Evolutionary conservation across 2,329 filamentous ascomycete species (phyloP).

Genomic region (Trichoderma asperellum): DNA sequence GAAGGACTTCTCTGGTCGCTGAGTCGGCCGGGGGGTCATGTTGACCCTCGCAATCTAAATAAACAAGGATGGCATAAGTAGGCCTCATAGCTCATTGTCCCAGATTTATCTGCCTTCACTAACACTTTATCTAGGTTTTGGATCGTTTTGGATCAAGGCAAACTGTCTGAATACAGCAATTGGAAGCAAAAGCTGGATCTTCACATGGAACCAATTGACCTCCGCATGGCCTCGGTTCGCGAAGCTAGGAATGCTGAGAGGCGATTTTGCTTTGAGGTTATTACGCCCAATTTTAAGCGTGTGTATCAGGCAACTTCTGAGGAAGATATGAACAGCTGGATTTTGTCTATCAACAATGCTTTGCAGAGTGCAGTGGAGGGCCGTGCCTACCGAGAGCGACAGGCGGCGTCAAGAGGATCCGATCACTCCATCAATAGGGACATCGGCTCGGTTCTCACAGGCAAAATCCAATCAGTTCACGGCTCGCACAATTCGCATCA

Average conservation of each 20-base stretch:
- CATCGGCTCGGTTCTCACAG: conserved; percentile 89
- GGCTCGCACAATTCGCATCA: conserved; percentile 56
- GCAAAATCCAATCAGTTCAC: conserved; percentile 78
- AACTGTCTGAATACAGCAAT: conserved; percentile 96
- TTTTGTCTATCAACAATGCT: conserved; percentile 93
- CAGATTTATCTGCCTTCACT: conserved; percentile 25
- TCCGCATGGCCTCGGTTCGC: conserved; percentile 94
- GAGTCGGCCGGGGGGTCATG: conserved; percentile 89
- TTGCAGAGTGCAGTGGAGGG: conserved; percentile 94
- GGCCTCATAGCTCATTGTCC: conserved; percentile 43
- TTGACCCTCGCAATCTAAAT: conserved; percentile 91
- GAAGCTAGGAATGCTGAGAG: conserved; percentile 94
- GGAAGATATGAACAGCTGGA: conserved; percentile 98
- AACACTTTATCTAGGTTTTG: conserved; percentile 70
- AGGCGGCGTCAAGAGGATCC: conserved; percentile 43
- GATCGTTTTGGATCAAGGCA: conserved; percentile 97
- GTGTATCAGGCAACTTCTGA: conserved; percentile 98
- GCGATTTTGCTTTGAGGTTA: conserved; percentile 97
- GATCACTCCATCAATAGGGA: conserved; percentile 73
- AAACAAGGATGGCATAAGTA: conserved; percentile 99
- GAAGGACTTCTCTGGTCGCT: conserved; percentile 95
- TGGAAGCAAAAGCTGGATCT: conserved; percentile 98
- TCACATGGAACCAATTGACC: conserved; percentile 96
- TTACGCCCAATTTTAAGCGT: conserved; percentile 92
- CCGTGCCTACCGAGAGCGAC: conserved; percentile 62